Conservation (phyloP, 257 asterid genomes). For the Solanum sparsipilum region DNA sequence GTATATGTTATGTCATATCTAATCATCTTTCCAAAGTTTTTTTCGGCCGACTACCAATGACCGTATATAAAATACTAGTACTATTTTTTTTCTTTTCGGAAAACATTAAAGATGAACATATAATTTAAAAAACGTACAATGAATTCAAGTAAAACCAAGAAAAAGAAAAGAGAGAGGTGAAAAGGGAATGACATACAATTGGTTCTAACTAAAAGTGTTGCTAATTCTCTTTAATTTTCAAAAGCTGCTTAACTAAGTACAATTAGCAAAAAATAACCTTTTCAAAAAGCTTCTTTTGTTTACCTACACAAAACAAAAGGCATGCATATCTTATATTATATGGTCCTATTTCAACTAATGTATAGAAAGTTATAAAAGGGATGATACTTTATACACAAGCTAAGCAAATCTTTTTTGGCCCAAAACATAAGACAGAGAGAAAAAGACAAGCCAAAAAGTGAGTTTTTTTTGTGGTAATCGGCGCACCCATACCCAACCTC, state of each 20-base stretch:
- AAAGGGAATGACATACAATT: background rate
- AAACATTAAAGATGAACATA: background rate
- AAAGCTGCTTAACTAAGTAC: background rate
- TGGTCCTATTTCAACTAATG: background rate
- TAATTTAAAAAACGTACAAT: background rate
- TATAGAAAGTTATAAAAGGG: background rate
- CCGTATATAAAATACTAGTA: background rate
- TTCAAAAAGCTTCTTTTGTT: background rate
- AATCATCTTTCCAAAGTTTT: fast-evolving
- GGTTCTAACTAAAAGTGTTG: background rate
- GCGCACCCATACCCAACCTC: background rate
- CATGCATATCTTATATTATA: background rate
- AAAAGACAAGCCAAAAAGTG: background rate
- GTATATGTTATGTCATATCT: background rate
- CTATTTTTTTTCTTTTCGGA: background rate
- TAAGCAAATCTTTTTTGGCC: background rate
- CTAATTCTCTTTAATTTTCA: background rate
- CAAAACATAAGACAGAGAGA: background rate
- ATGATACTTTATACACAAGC: background rate
- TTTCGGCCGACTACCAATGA: background rate
- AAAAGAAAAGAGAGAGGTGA: background rate
- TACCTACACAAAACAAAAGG: background rate
- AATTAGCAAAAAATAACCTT: background rate
- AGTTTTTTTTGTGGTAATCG: background rate
- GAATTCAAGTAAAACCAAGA: background rate